These are phyloP conservation scores for Pulicaria dysenterica DNA, from an alignment of 129 eudicot genomes.

Conservation along the genomic window DNA sequence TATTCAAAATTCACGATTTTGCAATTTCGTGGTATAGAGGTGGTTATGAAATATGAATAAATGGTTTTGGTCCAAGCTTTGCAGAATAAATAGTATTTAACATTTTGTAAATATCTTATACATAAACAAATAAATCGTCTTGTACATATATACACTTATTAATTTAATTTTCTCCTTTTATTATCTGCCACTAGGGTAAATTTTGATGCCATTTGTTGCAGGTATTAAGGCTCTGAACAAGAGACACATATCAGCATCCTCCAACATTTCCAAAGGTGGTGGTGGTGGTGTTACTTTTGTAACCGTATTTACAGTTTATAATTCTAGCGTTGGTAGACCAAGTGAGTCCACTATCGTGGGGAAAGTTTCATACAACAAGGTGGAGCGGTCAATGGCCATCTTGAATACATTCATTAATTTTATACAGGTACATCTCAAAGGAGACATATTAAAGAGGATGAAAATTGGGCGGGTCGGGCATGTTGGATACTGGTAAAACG, in stretches of 20 bases:
- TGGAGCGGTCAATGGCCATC: conserved; percentile 73
- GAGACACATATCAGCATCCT: conserved; percentile 41
- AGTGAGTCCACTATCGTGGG: conserved; percentile 60
- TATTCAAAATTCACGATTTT: not conserved
- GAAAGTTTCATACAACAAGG: conserved; percentile 62
- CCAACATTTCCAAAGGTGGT: conserved; percentile 36
- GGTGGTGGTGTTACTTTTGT: conserved; percentile 59
- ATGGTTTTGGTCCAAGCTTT: not conserved
- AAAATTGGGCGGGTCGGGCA: not conserved
- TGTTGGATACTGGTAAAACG: not conserved
- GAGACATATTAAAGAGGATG: not conserved
- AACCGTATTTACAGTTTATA: conserved; percentile 78
- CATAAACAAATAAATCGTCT: not conserved
- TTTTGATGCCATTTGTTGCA: conserved; percentile 24
- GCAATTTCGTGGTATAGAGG: conserved; percentile 11
- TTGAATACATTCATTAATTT: conserved; percentile 60
- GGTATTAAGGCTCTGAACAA: conserved; percentile 80
- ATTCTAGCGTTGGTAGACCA: conserved; percentile 44
- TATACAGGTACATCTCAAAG: conserved; percentile 52
- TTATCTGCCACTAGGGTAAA: not conserved
- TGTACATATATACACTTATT: not conserved
- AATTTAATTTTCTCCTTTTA: not conserved
- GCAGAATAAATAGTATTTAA: too few relatives aligned
- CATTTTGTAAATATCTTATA: not conserved
- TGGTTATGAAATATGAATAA: not conserved